Conservation (phyloP, 495 filamentous ascomycete species). For the Aspergillus affinis region DNA sequence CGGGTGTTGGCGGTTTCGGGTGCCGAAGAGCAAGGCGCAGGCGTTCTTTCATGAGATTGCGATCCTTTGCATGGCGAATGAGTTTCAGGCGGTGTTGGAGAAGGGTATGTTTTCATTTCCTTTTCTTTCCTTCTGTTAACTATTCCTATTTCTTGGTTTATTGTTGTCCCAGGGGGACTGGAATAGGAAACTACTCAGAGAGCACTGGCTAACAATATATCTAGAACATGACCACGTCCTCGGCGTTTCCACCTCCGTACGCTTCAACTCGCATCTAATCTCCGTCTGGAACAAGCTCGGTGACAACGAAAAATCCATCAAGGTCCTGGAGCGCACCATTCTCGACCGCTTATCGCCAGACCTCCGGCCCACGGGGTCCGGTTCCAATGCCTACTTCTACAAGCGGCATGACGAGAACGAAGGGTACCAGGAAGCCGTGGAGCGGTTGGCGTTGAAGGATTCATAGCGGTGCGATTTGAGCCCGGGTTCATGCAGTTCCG, state of each 20-base stretch:
- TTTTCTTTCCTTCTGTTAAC: too few relatives aligned
- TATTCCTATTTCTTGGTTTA: neutral
- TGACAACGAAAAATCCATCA: conserved; percentile 66
- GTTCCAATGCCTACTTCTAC: conserved; percentile 60
- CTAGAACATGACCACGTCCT: conserved; percentile 72
- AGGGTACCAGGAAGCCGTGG: conserved; percentile 45
- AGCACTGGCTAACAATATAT: neutral
- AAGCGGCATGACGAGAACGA: conserved; percentile 60
- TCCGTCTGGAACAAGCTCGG: conserved; percentile 87
- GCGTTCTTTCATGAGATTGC: conserved; percentile 81
- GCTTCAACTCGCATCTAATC: conserved; percentile 71
- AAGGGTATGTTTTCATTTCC: conserved; percentile 57
- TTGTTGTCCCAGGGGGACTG: neutral
- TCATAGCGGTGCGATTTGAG: neutral
- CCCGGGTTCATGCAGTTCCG: too few relatives aligned
- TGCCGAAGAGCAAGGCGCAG: conserved; percentile 68
- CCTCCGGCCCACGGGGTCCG: conserved; percentile 54
- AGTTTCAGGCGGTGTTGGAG: conserved; percentile 73
- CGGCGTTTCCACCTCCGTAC: conserved; percentile 56
- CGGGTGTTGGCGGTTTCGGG: conserved; percentile 84
- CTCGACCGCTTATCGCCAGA: conserved; percentile 66
- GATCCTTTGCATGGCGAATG: conserved; percentile 80
- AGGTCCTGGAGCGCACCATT: conserved; percentile 65
- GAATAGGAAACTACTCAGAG: too few relatives aligned
- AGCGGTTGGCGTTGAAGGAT: conserved; percentile 10